A percentile compares a stretch with the other conserved stretches of the same genome.
Evolutionary conservation across 2,329 filamentous ascomycete genomes (phyloP).

Genomic region (Pseudogymnoascus sp.): DNA sequence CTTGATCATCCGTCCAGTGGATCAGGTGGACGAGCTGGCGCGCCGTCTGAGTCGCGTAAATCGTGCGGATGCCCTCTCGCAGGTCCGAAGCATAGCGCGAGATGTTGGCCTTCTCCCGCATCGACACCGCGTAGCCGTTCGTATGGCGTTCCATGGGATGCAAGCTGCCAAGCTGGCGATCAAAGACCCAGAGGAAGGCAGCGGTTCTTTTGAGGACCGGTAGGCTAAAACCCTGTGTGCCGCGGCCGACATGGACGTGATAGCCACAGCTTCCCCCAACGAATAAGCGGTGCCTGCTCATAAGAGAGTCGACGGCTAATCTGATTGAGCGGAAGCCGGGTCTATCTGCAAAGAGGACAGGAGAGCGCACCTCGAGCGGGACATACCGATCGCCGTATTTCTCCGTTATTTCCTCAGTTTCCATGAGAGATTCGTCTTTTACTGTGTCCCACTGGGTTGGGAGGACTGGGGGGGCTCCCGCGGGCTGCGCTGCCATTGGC

Average conservation of each 20-base stretch:
- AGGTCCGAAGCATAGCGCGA: background rate
- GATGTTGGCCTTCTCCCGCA: background rate
- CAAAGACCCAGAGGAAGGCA: constrained; percentile 22
- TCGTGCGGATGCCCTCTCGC: background rate
- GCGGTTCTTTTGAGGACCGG: constrained; percentile 23
- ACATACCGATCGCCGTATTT: background rate
- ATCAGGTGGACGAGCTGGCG: background rate
- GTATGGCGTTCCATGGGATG: constrained; percentile 15
- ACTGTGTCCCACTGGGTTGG: background rate
- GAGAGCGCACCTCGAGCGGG: background rate
- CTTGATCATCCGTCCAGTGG: background rate
- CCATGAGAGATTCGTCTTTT: background rate
- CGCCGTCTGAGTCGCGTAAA: background rate
- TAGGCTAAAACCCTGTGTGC: constrained; percentile 17
- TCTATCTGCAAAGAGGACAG: background rate
- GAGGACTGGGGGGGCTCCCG: background rate
- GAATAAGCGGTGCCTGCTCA: constrained; percentile 16
- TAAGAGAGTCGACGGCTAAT: constrained; percentile 8
- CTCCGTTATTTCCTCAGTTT: background rate
- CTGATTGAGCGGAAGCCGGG: constrained; percentile 3
- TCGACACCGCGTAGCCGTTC: background rate
- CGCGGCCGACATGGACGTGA: constrained; percentile 27
- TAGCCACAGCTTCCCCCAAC: constrained; percentile 20
- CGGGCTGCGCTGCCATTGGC: background rate
- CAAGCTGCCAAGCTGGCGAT: constrained; percentile 21